These are phyloP conservation scores for Pichia sorboxylosa DNA, from an alignment of 1,139 yeast genomes.

Conservation along the genomic window DNA sequence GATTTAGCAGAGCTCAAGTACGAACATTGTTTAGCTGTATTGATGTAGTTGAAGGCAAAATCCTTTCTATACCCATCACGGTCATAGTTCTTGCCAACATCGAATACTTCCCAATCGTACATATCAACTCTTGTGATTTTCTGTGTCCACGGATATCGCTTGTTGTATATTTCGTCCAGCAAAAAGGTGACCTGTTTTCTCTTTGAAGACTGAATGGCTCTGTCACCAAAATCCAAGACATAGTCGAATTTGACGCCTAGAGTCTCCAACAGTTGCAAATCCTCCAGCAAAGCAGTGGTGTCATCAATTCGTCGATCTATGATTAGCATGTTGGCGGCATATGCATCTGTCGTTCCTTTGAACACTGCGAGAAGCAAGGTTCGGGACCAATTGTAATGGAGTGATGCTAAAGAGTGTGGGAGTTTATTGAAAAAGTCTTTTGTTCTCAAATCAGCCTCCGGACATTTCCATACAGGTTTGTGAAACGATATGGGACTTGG, in stretches of 20 bases:
- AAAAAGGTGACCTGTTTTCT: neutral
- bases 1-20: neutral
- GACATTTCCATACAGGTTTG: too few species aligned
- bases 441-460: neutral
- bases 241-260: slow-evolving; percentile 2
- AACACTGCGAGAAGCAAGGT: neutral
- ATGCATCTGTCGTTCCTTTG: neutral
- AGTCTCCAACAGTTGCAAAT: neutral
- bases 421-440: neutral
- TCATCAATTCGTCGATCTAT: slow-evolving; percentile 3
- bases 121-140: neutral
- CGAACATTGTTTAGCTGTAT: neutral
- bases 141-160: slow-evolving; percentile 4
- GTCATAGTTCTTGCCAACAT: neutral
- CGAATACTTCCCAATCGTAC: slow-evolving; percentile 1
- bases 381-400: slow-evolving; percentile 5
- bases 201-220: neutral
- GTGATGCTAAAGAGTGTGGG: neutral
- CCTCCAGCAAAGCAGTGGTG: slow-evolving; percentile 1
- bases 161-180: slow-evolving; percentile 8
- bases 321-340: slow-evolving; percentile 3
- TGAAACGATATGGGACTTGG: neutral
- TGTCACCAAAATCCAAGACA: neutral
- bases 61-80: neutral
- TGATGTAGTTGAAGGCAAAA: neutral